Evolutionary conservation across 495 filamentous ascomycete genomes (phyloP).

Genomic region (Delitschia confertaspora): DNA sequence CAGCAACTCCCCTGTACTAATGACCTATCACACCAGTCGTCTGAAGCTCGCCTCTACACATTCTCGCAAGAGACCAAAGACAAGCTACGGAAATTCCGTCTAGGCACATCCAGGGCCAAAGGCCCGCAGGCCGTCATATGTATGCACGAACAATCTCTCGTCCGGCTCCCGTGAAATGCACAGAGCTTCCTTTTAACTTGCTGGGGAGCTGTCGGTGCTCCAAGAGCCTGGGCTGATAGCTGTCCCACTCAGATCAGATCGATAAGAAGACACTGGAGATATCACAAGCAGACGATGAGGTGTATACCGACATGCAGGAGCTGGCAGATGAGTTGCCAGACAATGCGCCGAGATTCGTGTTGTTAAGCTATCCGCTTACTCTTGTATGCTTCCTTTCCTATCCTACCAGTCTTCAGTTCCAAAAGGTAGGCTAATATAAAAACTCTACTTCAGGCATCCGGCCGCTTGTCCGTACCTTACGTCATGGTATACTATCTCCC

Average conservation of each 20-base stretch:
- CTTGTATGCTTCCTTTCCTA: slow-evolving; percentile 50
- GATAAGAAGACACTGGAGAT: slow-evolving; percentile 84
- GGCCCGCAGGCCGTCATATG: slow-evolving; percentile 87
- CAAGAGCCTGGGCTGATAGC: slow-evolving; percentile 21
- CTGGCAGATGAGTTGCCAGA: slow-evolving; percentile 88
- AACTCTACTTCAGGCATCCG: slow-evolving; percentile 47
- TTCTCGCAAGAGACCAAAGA: slow-evolving; percentile 83
- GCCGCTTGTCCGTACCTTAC: slow-evolving; percentile 66
- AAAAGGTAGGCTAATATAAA: slow-evolving; percentile 1
- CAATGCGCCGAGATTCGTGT: slow-evolving; percentile 75
- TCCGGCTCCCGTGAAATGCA: slow-evolving; percentile 1
- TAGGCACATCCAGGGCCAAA: slow-evolving; percentile 80
- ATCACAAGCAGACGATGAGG: slow-evolving; percentile 59
- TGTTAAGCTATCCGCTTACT: slow-evolving; percentile 83
- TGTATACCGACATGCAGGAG: slow-evolving; percentile 70
- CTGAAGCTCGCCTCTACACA: slow-evolving; percentile 84
- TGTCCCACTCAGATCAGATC: slow-evolving; percentile 58
- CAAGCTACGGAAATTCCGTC: slow-evolving; percentile 82
- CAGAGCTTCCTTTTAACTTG: background rate
- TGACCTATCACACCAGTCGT: slow-evolving; percentile 45
- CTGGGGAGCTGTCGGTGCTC: slow-evolving; percentile 2
- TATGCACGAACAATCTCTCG: slow-evolving; percentile 41
- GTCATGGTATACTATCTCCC: slow-evolving; percentile 91
- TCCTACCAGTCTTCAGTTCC: background rate
- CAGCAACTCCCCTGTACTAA: no score